Base-by-base conservation (phyloP, 2,329 filamentous ascomycete species). In the Tolypocladium sp. region DNA sequence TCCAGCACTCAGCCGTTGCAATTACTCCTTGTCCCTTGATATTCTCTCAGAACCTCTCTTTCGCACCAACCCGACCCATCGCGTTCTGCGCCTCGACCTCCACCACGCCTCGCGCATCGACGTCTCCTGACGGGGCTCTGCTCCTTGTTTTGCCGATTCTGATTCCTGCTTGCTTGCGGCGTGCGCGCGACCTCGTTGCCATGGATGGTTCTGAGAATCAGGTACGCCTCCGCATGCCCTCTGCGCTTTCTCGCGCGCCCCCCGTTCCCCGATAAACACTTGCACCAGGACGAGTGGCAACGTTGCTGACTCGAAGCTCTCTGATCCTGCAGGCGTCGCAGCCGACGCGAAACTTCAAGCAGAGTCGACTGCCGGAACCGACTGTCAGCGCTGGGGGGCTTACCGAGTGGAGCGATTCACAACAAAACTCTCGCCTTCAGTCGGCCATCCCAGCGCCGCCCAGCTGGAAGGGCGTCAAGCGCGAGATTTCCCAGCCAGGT, bases 361-460 rank as follows among this genome's bases (percentile, higher is more conserved):
- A 65, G 52, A 73, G 71, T 61, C 68, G 71, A 22, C 61, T 74
- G 37, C 71, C 69, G 27, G 68, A 67, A 10, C 71, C 70, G 57
- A 63, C 66, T 6, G 61, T 65, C 41, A 60, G 65, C 40, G 61
- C 63, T 60, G 65, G 62, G 15, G 73, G 74, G 4, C 76, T 86
- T 20, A 71, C 77, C 12, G 83, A 86, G 66, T 80, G 84, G 64
- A 79, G 75, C 66, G 81, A 85, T 9, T 85, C 84, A n/a, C 82
- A 87, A 66, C 77, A 74, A 71, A 87, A 88, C 68, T 71, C 78
- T 51, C 80, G 83, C 56, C 69, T 73, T 13, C 79, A 79, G 56
- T 69, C 73, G 2, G 69, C 76, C 0, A 74, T 74, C 42, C 74
- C 74, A 57, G 72, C 76, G 40, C n/a, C n/a, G n/a, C 69, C 76